Base-by-base conservation (phyloP, 257 asterid genomes). In the Voacanga thouarsii region DNA sequence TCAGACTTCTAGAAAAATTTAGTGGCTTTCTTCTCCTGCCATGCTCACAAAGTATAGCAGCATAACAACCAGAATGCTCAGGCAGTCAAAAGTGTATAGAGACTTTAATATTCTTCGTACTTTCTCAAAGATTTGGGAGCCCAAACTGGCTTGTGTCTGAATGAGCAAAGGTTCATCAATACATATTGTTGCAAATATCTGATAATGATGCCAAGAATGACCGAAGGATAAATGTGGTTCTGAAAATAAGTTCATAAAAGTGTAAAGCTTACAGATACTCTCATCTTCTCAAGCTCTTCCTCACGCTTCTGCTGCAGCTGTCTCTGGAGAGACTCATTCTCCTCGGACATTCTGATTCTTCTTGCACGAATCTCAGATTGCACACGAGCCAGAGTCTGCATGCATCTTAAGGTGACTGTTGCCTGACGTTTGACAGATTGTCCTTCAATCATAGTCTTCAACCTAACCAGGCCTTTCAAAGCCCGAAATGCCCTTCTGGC, bases 351-450 rank as follows among this genome's bases (percentile, higher is more conserved):
- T 84, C 89, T 85, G 63, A 73, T 72, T 82, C 97, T 88, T 77
- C 96, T 82, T 0, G 82, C 89, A 30, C 91, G 96, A 78, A 92
- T 79, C 85, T 94, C 91, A 21, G 89, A 86, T 50, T 92, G 98
- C 37, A 94, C 84, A 43, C 82, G 96, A 76, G 92, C 88, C 80
- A 92, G 60, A 0, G 94, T 87, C 87, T 92, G 97, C 96, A 94
- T 88, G 80, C 92, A 84, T 81, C 80, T 83, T 79, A 90, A 79
- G 72, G 92, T 88, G 61, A 90, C 85, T 47, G 89, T 80, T 56
- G 96, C 90, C 82, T 92, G 97, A 43, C 91, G 86, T 79, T 84
- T 87, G 45, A 86, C 91, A 37, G 93, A 83, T 76, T 87, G 86
- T 66, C 96, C 94, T 71, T 81, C 86, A 64, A 92, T 80, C 88